phyloP scores from a whole-genome alignment of 805 yeast genomes.

The Ogataea glucozyma region DNA sequence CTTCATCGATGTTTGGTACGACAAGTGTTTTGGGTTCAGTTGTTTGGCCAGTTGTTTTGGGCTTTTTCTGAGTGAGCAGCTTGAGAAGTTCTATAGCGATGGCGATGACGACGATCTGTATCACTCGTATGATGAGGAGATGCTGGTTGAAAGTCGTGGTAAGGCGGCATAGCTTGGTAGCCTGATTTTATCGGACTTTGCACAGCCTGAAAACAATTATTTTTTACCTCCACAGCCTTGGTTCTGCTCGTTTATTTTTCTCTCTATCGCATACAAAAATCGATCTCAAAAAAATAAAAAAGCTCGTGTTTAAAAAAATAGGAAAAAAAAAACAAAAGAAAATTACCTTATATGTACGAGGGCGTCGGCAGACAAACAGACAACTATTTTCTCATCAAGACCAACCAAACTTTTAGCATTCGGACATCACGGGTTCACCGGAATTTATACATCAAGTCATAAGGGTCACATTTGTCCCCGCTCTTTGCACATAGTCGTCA shows the following conservation, averaged over 20 bases:
- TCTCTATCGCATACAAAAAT: background rate
- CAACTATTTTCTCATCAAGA: no score
- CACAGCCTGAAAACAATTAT: background rate
- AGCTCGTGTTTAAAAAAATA: slow-evolving; percentile 2
- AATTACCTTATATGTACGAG: background rate
- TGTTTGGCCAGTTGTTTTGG: slow-evolving; percentile 38
- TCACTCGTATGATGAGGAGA: slow-evolving; percentile 34
- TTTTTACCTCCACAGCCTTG: background rate
- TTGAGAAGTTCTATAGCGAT: slow-evolving; percentile 25
- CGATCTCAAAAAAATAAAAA: background rate
- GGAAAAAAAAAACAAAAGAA: slow-evolving; percentile 3
- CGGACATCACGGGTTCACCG: background rate
- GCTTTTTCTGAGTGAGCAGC: slow-evolving; percentile 27
- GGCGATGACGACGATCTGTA: slow-evolving; percentile 24
- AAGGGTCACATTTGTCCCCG: no score
- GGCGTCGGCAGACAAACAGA: background rate
- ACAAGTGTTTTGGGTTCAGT: slow-evolving; percentile 48
- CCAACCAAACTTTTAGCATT: no score
- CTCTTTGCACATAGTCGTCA: no score
- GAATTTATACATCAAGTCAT: background rate
- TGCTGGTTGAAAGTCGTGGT: slow-evolving; percentile 21
- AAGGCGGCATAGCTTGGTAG: slow-evolving; percentile 8
- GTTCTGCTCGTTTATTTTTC: background rate
- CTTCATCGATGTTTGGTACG: slow-evolving; percentile 54
- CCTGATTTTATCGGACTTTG: background rate